Evolutionary conservation across 306 rosid genomes (phyloP).

Genomic region (Inga laurina): DNA sequence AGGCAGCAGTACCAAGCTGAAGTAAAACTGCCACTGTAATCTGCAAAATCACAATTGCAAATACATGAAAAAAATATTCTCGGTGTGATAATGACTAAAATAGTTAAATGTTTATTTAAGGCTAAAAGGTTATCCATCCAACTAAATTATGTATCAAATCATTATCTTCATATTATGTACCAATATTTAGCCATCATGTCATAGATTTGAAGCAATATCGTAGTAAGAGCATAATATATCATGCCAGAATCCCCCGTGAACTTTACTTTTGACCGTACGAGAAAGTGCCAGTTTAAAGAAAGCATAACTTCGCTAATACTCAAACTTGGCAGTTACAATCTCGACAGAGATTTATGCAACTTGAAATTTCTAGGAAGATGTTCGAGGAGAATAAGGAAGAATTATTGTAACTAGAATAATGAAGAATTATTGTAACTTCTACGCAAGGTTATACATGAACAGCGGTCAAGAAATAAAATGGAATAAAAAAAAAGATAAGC

Average conservation of each 20-base stretch:
- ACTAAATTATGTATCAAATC: slow-evolving; percentile 17
- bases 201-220: slow-evolving; percentile 10
- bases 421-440: not conserved
- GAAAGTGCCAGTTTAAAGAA: not conserved
- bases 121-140: slow-evolving; percentile 1
- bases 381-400: not conserved
- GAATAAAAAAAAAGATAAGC: not conserved
- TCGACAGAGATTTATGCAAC: slow-evolving; percentile 6
- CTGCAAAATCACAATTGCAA: slow-evolving; percentile 54
- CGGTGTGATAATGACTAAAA: not conserved
- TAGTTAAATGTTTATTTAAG: not conserved
- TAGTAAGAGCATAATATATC: not conserved
- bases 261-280: not conserved
- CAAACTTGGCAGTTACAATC: not conserved
- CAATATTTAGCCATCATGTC: not conserved
- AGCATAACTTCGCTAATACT: not conserved
- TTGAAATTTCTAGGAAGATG: slow-evolving; percentile 14
- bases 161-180: not conserved
- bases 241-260: not conserved
- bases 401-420: not conserved
- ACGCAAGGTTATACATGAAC: not conserved
- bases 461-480: not conserved
- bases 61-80: slow-evolving; percentile 8
- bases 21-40: slow-evolving; percentile 69
- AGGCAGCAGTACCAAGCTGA: slow-evolving; percentile 76